Percentiles rank a stretch among this genome's conserved stretches.
Evolutionary conservation across 305 asterid genomes (phyloP).

Genomic region (Striga hermonthica): DNA sequence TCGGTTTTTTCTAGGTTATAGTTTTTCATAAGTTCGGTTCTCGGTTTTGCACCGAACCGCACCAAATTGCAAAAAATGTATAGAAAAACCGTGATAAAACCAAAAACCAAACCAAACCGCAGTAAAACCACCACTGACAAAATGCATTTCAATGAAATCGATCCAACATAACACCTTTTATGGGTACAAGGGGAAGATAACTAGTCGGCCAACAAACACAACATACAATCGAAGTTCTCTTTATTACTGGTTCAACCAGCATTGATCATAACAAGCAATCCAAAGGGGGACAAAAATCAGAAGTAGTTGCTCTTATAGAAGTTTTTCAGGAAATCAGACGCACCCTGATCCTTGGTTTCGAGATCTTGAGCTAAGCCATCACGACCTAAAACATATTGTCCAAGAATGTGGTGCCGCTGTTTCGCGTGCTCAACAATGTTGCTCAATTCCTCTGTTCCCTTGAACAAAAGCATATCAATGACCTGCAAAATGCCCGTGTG

Average conservation of each 20-base stretch:
- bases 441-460: conserved; percentile 79
- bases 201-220: not conserved
- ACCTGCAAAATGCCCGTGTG: conserved; percentile 43
- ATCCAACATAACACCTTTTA: no score
- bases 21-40: no score
- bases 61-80: no score
- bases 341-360: conserved; percentile 50
- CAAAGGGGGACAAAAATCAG: conserved; percentile 36
- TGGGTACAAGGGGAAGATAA: no score
- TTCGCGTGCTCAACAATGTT: conserved; percentile 81
- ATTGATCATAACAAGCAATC: conserved; percentile 28
- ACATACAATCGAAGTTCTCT: conserved; percentile 32
- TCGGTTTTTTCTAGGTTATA: no score
- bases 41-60: no score
- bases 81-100: no score
- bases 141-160: no score
- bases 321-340: conserved; percentile 61
- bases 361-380: conserved; percentile 44
- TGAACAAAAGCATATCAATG: conserved; percentile 82
- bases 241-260: conserved; percentile 33
- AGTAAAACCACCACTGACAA: no score
- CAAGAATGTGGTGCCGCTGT: conserved; percentile 91
- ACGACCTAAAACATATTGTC: conserved; percentile 65
- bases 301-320: conserved; percentile 79
- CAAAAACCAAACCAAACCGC: no score